Evolutionary conservation across 2,329 filamentous ascomycete species (phyloP).

Genomic region (Trichoderma koningii): DNA sequence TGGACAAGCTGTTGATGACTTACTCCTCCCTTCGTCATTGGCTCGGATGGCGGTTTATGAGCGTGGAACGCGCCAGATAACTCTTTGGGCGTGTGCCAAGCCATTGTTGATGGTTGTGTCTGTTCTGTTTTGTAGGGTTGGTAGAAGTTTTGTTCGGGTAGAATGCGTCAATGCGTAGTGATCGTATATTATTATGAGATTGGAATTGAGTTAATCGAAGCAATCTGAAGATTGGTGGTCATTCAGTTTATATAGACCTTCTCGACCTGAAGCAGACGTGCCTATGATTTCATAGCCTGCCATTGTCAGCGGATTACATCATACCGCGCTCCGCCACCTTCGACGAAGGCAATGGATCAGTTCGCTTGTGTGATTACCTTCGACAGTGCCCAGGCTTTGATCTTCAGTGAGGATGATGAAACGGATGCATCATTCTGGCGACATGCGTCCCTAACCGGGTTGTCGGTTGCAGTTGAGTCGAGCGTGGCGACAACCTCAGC

Average conservation of each 20-base stretch:
- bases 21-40: constrained; percentile 28
- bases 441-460: background rate
- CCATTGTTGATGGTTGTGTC: background rate
- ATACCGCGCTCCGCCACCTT: background rate
- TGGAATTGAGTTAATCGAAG: background rate
- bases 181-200: too few relatives aligned
- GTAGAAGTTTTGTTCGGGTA: background rate
- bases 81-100: background rate
- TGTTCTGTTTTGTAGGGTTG: too few relatives aligned
- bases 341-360: background rate
- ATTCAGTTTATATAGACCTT: background rate
- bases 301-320: constrained; percentile 9
- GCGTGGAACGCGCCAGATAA: constrained; percentile 18
- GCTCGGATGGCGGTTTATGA: constrained; percentile 16
- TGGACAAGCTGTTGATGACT: background rate
- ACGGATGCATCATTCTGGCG: constrained; percentile 5
- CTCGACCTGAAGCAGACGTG: background rate
- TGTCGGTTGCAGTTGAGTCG: background rate
- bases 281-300: constrained; percentile 16
- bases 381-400: background rate
- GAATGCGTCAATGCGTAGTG: too few relatives aligned
- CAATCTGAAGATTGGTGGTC: background rate
- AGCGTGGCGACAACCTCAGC: constrained; percentile 5
- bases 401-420: constrained; percentile 4
- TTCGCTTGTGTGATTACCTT: background rate